Evolutionary conservation across 768 basidiomycete species (phyloP), one percentile per base, ranked within the genome.

Genomic region (Pleurotus djamor): DNA sequence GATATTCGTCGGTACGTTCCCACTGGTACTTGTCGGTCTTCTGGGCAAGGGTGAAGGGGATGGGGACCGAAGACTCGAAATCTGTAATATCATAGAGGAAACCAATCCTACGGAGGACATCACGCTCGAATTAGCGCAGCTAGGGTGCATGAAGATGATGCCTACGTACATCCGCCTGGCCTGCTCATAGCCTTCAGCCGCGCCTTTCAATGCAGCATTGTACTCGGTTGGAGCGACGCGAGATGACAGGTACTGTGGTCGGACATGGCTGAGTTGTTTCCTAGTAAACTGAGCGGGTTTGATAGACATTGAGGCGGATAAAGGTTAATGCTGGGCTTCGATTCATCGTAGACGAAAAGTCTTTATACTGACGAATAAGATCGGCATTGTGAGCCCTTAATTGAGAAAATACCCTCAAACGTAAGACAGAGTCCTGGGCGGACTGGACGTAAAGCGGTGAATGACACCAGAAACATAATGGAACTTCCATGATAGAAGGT

Each of bases 1-100:
- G 68, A 57, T 65, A 69, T 2, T 57, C 45, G 43, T 66, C 62
- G 14, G 61, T 48, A 34, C 59, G 55, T 10, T 57, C 61, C 52
- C 61, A 69, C 32, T 62, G 60, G 48, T 64, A 69, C 28, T 62
- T 35, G 4, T 51, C 44, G 32, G 12, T 37, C 48, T 61, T 61
- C 35, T 57, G 33, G 12, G 48, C n/a, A 21, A 61, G 54, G 10
- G 55, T 57, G 44, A 61, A 50, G 21, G 55, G 44, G 37, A 57
- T 32, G 4, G 60, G 48, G n/a, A 61, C 34, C n/a, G 60, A 61
- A 4, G 60, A 61, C 33, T 61, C 44, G 17, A 45, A 61, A 38
- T 56, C 49, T 14, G 56, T 54, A 36, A 61, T 44, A 32, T 56
- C 54, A 32, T 16, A 56, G 37, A 56, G 54, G 28, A 21, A 56